Base-by-base conservation (phyloP, 805 yeast genomes). In the Phaffomyces thermotolerans region DNA sequence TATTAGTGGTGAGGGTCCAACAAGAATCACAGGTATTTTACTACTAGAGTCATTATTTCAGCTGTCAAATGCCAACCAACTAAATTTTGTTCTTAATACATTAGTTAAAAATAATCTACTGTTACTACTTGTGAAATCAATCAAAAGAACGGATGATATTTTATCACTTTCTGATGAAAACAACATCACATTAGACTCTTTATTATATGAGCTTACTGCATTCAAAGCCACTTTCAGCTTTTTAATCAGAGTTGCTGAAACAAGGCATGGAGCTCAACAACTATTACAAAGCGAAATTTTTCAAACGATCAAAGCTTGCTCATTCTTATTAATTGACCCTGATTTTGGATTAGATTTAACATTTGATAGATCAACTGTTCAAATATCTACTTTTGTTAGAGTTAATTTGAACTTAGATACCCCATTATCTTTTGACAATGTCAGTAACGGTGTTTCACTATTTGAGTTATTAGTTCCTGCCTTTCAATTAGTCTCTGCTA, bases 211-310 rank as follows among this genome's bases (percentile, higher is more conserved):
- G 53, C 61, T 86, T 24, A 84, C 93, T 0, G 81, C 86, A 1
- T 84, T 83, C 65, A 84, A 83, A 52, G 72, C 91, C 0, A 76
- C 84, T 0, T 59, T 87, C 35, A 79, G 80, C 45, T 72, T 90
- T 39, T 65, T 91, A 48, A 71, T 81, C 1, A 74, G 93, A 51
- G 73, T 91, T 12, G 87, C 95, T 0, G 87, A 84, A 56, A 76
- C 84, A 0, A 77, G 85, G 49, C 57, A 60, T 8, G 98, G 99
- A 4, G 89, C 97, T 0, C 76, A 77, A 40, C 82, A 80, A 43
- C 66, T 91, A 42, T 63, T 89, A 22, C 88, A 87, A 53, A 75
- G 83, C 52, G 91, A 83, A 40, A 60, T 91, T 8, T 81, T 89
- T 59, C 73, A 78, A 15, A 67, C 77, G 1, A 67, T 90, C 42